Evolutionary conservation across 495 filamentous ascomycete species (phyloP), one percentile per base, ranked within the genome.

Genomic region (Aspergillus avenaceus): DNA sequence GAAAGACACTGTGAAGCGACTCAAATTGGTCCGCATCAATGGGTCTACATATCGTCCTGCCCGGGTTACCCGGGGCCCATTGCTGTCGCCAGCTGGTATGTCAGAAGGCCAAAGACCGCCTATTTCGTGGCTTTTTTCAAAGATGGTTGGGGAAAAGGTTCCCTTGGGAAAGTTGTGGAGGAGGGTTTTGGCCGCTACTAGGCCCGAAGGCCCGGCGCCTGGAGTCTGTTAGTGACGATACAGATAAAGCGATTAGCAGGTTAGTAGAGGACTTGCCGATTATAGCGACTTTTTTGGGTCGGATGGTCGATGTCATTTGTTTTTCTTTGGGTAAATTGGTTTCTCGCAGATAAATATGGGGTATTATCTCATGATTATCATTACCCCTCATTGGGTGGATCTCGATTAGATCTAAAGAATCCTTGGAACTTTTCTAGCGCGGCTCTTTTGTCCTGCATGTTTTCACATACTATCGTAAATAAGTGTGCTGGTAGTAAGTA

Each of bases 141-240:
- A 90, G 26, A 95, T 65, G 4, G 79, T 84, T 16, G 90, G 84
- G 5, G 71, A 63, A 61, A 91, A 91, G 7, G 70, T 71, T 8
- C 70, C 79, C n/a, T 54, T 52, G 1, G 79, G 75, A 23, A 61
- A 74, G 55, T 81, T 73, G 29, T 84, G 80, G 2, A 91, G 66
- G 8, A 96, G 76, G 0, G 84, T 86, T 65, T 92, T 95, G 50
- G 90, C 89, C 1, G 88, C 84, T 24, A 86, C 85, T 12, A 96
- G 80, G 4, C 90, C 90, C 18, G 87, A 83, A 1, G 90, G 88
- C 2, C 90, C 90, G 43, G 85, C 89, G 42, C 90, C 90, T 83
- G 45, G 16, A 28, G 34, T 42, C 34, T 14, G 7, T 18, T 34
- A 11, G 18, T 28, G 14, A 34, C 14, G 23, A 26, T 47, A 41